phyloP scores from a whole-genome alignment of 192 early-diverging fungal genomes.

The Funneliformis mosseae region DNA sequence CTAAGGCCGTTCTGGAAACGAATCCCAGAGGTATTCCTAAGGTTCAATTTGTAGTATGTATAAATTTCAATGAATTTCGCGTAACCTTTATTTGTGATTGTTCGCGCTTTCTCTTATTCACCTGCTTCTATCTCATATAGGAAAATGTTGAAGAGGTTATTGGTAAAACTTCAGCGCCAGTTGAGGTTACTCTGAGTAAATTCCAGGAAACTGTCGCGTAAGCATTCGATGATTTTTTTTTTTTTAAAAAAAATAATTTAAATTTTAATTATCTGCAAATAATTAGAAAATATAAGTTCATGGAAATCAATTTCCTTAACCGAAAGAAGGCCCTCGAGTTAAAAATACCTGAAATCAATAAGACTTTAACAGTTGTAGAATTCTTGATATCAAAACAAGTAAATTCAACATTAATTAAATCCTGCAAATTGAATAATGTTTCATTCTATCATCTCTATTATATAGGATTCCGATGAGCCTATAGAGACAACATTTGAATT shows the following conservation, averaged over 20 bases:
- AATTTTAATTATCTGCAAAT: not conserved
- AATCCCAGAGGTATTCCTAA: conserved; percentile 96
- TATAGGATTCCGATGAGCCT: conserved; percentile 55
- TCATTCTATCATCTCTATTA: not conserved
- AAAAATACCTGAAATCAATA: conserved; percentile 97
- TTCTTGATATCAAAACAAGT: conserved; percentile 60
- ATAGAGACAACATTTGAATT: conserved; percentile 89
- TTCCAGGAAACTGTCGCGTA: conserved; percentile 88
- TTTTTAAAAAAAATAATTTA: not conserved
- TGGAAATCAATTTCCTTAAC: conserved; percentile 90
- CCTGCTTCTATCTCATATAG: conserved; percentile 38
- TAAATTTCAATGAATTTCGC: not conserved
- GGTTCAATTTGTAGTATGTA: conserved; percentile 86
- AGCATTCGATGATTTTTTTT: conserved; percentile 21
- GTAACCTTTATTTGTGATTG: not conserved
- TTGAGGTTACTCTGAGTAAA: conserved; percentile 87
- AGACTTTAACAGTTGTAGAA: conserved; percentile 87
- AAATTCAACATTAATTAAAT: not conserved
- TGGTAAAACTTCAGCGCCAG: conserved; percentile 59
- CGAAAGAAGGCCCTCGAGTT: conserved; percentile 80
- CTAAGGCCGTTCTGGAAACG: conserved; percentile 53
- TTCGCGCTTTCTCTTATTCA: not conserved
- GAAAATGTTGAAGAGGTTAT: conserved; percentile 91
- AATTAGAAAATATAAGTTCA: conserved; percentile 94
- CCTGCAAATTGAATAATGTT: not conserved